phyloP scores from a whole-genome alignment of 1,284 basidiomycete genomes.

The Mrakiaceae sp. region DNA sequence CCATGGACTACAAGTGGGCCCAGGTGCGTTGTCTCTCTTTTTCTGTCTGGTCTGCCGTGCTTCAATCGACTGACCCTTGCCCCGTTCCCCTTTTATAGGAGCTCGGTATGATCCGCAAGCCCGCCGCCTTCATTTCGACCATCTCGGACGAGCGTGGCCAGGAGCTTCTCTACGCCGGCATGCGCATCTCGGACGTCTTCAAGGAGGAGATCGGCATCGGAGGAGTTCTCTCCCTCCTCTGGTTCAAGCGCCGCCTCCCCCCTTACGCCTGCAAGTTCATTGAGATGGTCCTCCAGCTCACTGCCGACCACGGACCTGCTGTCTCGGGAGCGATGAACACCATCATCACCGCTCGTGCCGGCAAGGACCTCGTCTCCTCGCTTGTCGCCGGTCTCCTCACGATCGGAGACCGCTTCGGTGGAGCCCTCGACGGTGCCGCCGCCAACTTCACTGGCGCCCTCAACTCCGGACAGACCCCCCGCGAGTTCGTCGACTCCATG shows the following conservation, averaged over 20 bases:
- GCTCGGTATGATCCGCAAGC: slow-evolving; percentile 95
- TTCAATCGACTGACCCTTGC: not conserved
- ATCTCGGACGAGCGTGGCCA: slow-evolving; percentile 99
- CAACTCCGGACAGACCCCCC: slow-evolving; percentile 82
- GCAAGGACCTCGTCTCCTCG: slow-evolving; percentile 96
- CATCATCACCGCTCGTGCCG: slow-evolving; percentile 95
- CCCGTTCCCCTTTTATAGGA: slow-evolving; percentile 42
- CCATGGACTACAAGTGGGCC: slow-evolving; percentile 99
- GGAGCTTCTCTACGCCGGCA: slow-evolving; percentile 95
- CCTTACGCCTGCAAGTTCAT: slow-evolving; percentile 70
- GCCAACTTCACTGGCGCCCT: slow-evolving; percentile 86
- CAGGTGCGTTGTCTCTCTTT: slow-evolving; percentile 34
- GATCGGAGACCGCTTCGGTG: slow-evolving; percentile 96
- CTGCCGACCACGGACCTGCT: slow-evolving; percentile 96
- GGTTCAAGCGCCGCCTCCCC: slow-evolving; percentile 83
- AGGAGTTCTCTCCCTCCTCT: slow-evolving; percentile 89
- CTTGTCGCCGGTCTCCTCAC: slow-evolving; percentile 92
- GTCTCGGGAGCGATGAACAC: slow-evolving; percentile 93
- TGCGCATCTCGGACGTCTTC: slow-evolving; percentile 98
- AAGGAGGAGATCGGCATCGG: slow-evolving; percentile 95
- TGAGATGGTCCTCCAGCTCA: slow-evolving; percentile 99
- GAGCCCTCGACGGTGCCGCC: slow-evolving; percentile 97
- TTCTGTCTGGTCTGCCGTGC: not conserved
- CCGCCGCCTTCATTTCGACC: slow-evolving; percentile 97
- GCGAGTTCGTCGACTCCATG: slow-evolving; percentile 95